A percentile compares a stretch with the other conserved stretches of the same genome.
Conservation (phyloP, 495 filamentous ascomycete species). For the Penicillium steckii region DNA sequence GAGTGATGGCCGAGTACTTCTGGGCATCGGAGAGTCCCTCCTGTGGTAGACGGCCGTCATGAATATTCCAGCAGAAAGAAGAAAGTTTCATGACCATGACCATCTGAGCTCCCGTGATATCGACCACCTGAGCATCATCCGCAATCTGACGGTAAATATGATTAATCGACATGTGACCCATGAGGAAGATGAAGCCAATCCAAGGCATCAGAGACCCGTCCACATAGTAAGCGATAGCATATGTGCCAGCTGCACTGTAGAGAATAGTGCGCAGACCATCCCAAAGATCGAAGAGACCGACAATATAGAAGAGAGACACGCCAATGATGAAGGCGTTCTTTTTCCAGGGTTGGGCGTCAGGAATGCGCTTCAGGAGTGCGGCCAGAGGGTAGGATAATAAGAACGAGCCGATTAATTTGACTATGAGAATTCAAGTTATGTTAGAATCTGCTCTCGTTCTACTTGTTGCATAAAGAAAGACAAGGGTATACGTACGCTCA, state of each 20-base stretch:
- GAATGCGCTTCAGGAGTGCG: slow-evolving; percentile 84
- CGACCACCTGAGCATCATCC: slow-evolving; percentile 62
- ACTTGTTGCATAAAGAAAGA: no score
- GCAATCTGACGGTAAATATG: slow-evolving; percentile 79
- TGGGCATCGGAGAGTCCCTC: slow-evolving; percentile 82
- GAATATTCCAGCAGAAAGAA: slow-evolving; percentile 96
- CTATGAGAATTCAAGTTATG: slow-evolving; percentile 43
- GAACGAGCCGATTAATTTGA: slow-evolving; percentile 91
- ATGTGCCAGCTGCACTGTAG: slow-evolving; percentile 74
- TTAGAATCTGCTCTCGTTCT: not conserved
- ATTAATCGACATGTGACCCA: slow-evolving; percentile 91
- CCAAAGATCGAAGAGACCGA: slow-evolving; percentile 97
- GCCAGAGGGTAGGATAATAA: slow-evolving; percentile 92
- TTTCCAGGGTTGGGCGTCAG: slow-evolving; percentile 76
- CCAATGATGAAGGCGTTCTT: slow-evolving; percentile 89
- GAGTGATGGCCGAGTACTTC: slow-evolving; percentile 70
- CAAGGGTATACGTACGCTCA: slow-evolving; percentile 62
- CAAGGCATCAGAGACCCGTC: slow-evolving; percentile 97
- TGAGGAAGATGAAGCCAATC: slow-evolving; percentile 88
- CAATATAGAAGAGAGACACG: slow-evolving; percentile 82
- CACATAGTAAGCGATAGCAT: slow-evolving; percentile 79
- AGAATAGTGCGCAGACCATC: slow-evolving; percentile 75
- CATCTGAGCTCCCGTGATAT: slow-evolving; percentile 98
- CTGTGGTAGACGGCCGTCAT: slow-evolving; percentile 79
- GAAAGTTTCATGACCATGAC: slow-evolving; percentile 98